These are phyloP conservation scores for Extremus antarcticus DNA, from an alignment of 495 filamentous ascomycete species.

Conservation along the genomic window DNA sequence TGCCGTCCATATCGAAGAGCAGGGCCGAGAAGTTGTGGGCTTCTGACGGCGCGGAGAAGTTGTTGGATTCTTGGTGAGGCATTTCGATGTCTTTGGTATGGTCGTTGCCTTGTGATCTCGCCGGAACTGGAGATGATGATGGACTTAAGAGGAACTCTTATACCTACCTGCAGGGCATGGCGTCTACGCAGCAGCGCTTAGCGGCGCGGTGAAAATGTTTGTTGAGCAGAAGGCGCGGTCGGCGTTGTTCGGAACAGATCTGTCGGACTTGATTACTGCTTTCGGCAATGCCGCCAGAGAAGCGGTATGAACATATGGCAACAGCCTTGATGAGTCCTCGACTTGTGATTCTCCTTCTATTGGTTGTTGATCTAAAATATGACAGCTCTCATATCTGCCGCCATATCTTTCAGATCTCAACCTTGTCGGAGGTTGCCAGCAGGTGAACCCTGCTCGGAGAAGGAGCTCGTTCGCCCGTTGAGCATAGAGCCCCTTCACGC, in stretches of 20 bases:
- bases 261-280: not conserved
- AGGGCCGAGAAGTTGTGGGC: constrained; percentile 59
- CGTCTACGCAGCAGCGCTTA: not conserved
- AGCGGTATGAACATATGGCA: too few relatives aligned
- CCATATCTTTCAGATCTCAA: too few relatives aligned
- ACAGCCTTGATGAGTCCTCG: too few relatives aligned
- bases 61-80: constrained; percentile 15
- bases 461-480: too few relatives aligned
- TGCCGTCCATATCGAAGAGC: constrained; percentile 87
- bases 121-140: not conserved
- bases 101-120: too few relatives aligned
- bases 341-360: too few relatives aligned
- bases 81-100: constrained; percentile 1
- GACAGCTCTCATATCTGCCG: too few relatives aligned
- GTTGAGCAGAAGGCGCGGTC: not conserved
- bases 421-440: too few relatives aligned
- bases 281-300: too few relatives aligned
- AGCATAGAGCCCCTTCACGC: too few relatives aligned
- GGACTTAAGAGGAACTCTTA: not conserved
- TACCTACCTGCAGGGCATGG: not conserved
- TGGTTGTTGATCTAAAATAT: too few relatives aligned
- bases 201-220: not conserved
- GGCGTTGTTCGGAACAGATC: not conserved
- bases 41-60: constrained; percentile 51
- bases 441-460: too few relatives aligned